phyloP scores from a whole-genome alignment of 768 basidiomycete genomes.

The Termitomyces sp. region DNA sequence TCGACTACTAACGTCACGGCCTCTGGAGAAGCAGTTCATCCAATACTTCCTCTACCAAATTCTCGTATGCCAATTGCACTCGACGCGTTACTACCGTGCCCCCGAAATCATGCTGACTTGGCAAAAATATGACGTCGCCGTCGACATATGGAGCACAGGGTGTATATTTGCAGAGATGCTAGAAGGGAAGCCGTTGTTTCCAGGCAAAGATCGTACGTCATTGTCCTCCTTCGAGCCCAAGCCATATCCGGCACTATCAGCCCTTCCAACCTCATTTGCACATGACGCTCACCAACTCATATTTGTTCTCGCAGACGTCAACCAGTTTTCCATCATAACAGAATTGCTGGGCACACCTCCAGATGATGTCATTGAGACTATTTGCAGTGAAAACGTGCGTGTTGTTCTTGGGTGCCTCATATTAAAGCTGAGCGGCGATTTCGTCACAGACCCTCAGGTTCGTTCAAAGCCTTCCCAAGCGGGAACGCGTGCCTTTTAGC shows the following conservation, averaged over 20 bases:
- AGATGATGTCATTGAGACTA: constrained; percentile 99
- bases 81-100: constrained; percentile 97
- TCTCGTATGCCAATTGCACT: constrained; percentile 56
- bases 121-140: constrained; percentile 99
- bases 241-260: too few relatives aligned
- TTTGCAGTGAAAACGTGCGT: constrained; percentile 93
- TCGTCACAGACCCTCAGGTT: constrained; percentile 85
- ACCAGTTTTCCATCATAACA: constrained; percentile 99
- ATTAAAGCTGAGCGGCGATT: background rate
- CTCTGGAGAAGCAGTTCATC: constrained; percentile 99
- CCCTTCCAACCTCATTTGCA: too few relatives aligned
- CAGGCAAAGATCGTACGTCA: constrained; percentile 96
- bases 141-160: constrained; percentile 99
- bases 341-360: constrained; percentile 97
- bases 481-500: constrained; percentile 91
- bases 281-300: background rate
- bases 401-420: constrained; percentile 24
- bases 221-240: constrained; percentile 2
- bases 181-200: constrained; percentile 97
- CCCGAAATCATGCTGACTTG: constrained; percentile 99
- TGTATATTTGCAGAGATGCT: constrained; percentile 99
- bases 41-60: constrained; percentile 99
- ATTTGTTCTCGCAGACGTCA: constrained; percentile 64
- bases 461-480: constrained; percentile 96
- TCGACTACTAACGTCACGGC: constrained; percentile 91